Base-by-base conservation (phyloP, 768 basidiomycete genomes). In the Psilocybe cubensis region DNA sequence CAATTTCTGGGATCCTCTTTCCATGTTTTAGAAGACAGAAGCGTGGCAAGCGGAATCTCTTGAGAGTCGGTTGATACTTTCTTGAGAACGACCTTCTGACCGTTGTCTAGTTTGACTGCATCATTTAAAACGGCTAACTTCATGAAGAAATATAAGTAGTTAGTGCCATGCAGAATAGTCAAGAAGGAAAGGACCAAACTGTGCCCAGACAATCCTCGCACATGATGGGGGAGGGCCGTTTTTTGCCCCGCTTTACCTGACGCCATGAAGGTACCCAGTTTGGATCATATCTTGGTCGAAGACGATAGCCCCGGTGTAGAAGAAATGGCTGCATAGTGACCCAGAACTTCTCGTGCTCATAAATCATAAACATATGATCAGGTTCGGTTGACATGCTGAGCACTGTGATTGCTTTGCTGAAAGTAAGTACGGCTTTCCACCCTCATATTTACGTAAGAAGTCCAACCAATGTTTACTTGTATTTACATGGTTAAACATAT, bases 11-110 rank as follows among this genome's bases (percentile, higher is more conserved):
- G 52, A 25, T 63, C 58, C 18, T 17, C 17, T 41, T 29, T 21
- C 17, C 42, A 18, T 6, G 2, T 25, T 2, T 21, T 24, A 3
- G 43, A 35, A 4, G 58, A 57, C 14, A 60, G 35, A 23, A 41
- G 50, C 1, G n/a, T 8, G 6, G 52, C 35, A 1, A 63, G 21
- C 3, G 31, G 43, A 5, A 63, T n/a, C 28, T 63, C 62, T 17
- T 56, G 6, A 4, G 54, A 43, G 3, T 31, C 11, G 7, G 61
- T 63, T 2, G 21, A 9, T n/a, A 63, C 61, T 11, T 14, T 28
- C 44, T 63, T 63, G n/a, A 63, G 44, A 12, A 63, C 55, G 18
- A 63, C 58, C 35, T 52, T 52, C 23, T 31, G 45, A 12, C 55
- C 55, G 40, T 63, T 58, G 18, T 6, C n/a, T 5, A 52, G 18